Evolutionary conservation across 345 rosid genomes (phyloP).

Genomic region (Lenwebbia sp.): DNA sequence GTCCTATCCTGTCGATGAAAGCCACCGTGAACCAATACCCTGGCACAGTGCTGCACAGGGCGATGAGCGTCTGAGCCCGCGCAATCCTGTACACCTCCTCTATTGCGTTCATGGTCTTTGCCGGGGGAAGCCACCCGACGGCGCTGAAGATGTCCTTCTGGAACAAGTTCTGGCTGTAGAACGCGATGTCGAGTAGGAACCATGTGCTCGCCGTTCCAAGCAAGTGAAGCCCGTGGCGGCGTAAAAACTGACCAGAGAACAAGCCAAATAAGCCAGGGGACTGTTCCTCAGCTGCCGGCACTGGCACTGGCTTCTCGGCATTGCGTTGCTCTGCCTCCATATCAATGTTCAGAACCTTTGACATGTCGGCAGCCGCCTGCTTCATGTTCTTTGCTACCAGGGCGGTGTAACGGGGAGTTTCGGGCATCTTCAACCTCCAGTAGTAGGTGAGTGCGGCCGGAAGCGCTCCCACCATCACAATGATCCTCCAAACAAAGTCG

Average conservation of each 20-base stretch:
- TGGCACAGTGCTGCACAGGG: slow-evolving; percentile 69
- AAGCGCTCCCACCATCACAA: slow-evolving; percentile 72
- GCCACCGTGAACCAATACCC: slow-evolving; percentile 88
- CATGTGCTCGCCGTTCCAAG: slow-evolving; percentile 78
- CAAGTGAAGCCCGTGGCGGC: slow-evolving; percentile 73
- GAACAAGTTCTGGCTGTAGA: slow-evolving; percentile 69
- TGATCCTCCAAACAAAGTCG: slow-evolving; percentile 75
- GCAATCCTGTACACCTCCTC: slow-evolving; percentile 71
- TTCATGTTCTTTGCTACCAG: slow-evolving; percentile 69
- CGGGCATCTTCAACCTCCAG: slow-evolving; percentile 85
- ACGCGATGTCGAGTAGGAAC: slow-evolving; percentile 84
- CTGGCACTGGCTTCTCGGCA: slow-evolving; percentile 10
- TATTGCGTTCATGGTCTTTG: slow-evolving; percentile 66
- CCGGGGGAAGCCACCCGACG: slow-evolving; percentile 73
- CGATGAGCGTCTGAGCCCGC: slow-evolving; percentile 76
- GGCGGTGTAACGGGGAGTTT: slow-evolving; percentile 84
- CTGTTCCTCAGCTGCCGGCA: background rate
- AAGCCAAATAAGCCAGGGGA: slow-evolving; percentile 32
- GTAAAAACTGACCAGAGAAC: slow-evolving; percentile 46
- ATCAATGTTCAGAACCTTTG: slow-evolving; percentile 68
- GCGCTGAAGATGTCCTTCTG: slow-evolving; percentile 86
- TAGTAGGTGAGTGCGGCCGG: slow-evolving; percentile 77
- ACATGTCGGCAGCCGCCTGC: slow-evolving; percentile 73
- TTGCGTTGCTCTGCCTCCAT: slow-evolving; percentile 42
- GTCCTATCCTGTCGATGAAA: slow-evolving; percentile 52